These are phyloP conservation scores for Russula brevipes DNA, from an alignment of 768 basidiomycete genomes.

Conservation along the genomic window DNA sequence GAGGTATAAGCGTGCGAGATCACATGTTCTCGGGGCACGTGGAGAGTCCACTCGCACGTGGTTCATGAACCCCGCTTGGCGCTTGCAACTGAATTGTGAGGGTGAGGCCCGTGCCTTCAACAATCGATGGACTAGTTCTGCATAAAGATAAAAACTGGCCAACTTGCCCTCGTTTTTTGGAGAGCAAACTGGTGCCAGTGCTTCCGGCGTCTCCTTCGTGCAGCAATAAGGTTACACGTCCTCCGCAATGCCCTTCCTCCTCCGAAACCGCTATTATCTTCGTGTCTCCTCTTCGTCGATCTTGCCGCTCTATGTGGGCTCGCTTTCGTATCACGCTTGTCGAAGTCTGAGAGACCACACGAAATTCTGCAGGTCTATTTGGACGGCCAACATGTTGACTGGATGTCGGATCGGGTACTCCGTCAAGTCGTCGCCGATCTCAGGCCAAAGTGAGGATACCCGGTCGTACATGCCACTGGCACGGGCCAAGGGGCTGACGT, in stretches of 20 bases:
- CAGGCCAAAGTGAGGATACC: conserved; percentile 52
- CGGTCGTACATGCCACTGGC: neutral
- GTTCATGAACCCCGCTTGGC: too few species aligned
- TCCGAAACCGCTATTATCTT: conserved; percentile 78
- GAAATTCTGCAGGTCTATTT: conserved; percentile 58
- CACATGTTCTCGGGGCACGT: too few species aligned
- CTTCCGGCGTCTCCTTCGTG: too few species aligned
- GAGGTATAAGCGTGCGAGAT: too few species aligned
- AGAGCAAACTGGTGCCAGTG: too few species aligned
- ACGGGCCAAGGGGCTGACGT: neutral
- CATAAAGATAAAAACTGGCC: too few species aligned
- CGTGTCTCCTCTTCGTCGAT: conserved; percentile 68
- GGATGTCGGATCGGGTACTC: conserved; percentile 83
- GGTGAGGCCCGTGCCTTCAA: too few species aligned
- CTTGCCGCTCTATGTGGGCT: conserved; percentile 71
- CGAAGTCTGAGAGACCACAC: neutral
- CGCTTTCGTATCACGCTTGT: neutral
- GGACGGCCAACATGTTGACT: conserved; percentile 79
- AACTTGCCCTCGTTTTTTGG: too few species aligned
- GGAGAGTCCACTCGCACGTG: too few species aligned
- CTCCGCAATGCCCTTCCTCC: conserved; percentile 53
- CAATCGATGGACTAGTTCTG: too few species aligned
- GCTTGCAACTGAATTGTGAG: too few species aligned
- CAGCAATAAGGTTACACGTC: too few species aligned
- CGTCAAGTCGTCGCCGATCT: conserved; percentile 79